Base-by-base conservation (phyloP, 257 asterid species). In the Gardenia jasminoides region DNA sequence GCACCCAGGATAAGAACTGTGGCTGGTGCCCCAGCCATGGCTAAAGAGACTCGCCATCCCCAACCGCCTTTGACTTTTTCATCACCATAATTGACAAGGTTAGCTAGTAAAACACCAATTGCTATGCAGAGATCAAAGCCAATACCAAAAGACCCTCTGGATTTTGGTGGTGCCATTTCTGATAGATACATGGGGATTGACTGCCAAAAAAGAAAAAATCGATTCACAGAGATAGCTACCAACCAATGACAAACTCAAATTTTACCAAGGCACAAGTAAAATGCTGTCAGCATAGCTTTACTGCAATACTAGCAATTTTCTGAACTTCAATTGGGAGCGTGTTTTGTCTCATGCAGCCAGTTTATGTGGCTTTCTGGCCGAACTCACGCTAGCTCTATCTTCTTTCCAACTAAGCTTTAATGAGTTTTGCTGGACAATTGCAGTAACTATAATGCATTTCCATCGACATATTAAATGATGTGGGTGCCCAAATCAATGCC, bases 31-130 rank as follows among this genome's bases (percentile, higher is more conserved):
- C 88, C 94, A 2, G 97, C 98, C 90, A 92, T 59, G 36, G 91
- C 90, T 10, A 93, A 74, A 0, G 97, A 92, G 2, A 93, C 69
- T 79, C 98, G 64, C 97, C 98, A 92, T 10, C 98, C 98, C 80
- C 86, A 92, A 1, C 95, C 96, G 0, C 79, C 90, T 41, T 72
- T 77, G 68, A 94, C 86, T 81, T 86, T 92, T 22, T 77, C 81
- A n/a, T 47, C 61, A 11, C 77, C 82, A 28, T 78, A 82, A 41
- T 82, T 82, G 33, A 82, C 20, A 12, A 82, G 74, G 67, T 78
- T 82, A 10, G 85, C 85, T 1, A 39, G 7, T 67, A 78, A 33
- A 28, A 74, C 44, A 12, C 85, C 85, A 15, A 82, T 12, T 16
- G 74, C 82, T 11, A 78, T 58, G 33, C 78, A 67, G 41, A 82